Percentiles rank a stretch among this genome's conserved stretches.
These are phyloP conservation scores for Parietichytrium sp. DNA, from an alignment of 108 stramenopile species.

Conservation along the genomic window DNA sequence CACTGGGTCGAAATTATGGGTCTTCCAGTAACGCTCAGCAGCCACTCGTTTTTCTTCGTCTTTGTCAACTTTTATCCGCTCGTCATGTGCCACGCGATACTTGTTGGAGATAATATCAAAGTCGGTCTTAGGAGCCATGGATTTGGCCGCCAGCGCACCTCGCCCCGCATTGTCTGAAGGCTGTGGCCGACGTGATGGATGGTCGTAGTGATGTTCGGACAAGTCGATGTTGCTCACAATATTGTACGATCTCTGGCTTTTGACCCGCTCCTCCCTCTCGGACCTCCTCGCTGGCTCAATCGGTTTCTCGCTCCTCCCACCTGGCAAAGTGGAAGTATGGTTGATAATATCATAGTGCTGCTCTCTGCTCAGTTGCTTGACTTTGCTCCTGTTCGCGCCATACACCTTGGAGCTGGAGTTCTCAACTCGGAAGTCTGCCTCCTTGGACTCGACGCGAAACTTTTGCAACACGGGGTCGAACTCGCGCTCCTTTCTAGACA, in stretches of 20 bases:
- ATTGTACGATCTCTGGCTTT: background rate
- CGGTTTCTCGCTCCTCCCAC: background rate
- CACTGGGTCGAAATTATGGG: slow-evolving; percentile 20
- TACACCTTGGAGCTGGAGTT: background rate
- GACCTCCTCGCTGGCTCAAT: background rate
- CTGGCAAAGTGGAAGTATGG: background rate
- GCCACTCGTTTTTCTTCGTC: background rate
- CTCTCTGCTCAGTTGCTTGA: background rate
- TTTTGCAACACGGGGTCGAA: slow-evolving; percentile 30
- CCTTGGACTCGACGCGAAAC: background rate
- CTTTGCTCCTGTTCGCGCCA: background rate
- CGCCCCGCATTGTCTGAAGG: no score
- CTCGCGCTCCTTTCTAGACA: slow-evolving; percentile 7
- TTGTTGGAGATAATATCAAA: background rate
- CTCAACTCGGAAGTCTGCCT: background rate
- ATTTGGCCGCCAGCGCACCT: no score
- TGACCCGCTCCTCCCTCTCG: background rate
- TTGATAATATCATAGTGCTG: slow-evolving; percentile 12
- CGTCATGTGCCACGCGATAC: background rate
- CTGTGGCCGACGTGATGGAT: background rate
- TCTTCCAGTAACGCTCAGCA: background rate
- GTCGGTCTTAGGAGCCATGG: background rate
- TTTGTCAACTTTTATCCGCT: background rate
- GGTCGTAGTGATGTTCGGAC: background rate
- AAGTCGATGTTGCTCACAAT: slow-evolving; percentile 18